phyloP scores from a whole-genome alignment of 164 flowering plant genomes.

The Platanus orientalis region DNA sequence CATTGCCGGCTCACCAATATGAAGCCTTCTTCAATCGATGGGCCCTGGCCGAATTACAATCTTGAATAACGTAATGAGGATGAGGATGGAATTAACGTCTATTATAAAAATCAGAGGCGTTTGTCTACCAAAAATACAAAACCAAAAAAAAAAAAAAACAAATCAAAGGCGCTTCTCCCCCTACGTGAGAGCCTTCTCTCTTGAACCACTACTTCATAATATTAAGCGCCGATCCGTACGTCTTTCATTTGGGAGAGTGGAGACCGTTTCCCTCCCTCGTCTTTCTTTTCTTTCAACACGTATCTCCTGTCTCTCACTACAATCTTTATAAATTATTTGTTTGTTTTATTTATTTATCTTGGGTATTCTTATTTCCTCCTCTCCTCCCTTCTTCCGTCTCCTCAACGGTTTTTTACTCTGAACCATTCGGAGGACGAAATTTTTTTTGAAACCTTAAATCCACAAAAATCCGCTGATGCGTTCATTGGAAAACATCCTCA shows the following conservation, averaged over 20 bases:
- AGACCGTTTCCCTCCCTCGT: background rate
- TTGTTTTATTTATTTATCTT: slow-evolving; percentile 4
- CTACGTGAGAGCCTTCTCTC: too few species aligned
- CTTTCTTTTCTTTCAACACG: background rate
- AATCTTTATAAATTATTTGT: background rate
- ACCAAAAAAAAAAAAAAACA: too few species aligned
- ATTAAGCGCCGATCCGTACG: background rate
- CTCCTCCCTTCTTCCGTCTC: slow-evolving; percentile 6
- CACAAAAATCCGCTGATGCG: slow-evolving; percentile 6
- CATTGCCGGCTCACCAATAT: too few species aligned
- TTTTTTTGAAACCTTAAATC: slow-evolving; percentile 5
- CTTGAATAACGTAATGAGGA: too few species aligned
- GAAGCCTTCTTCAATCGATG: too few species aligned
- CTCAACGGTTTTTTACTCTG: slow-evolving; percentile 18
- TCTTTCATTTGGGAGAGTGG: background rate
- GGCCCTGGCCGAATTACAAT: too few species aligned
- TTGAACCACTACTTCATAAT: background rate
- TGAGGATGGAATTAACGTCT: too few species aligned
- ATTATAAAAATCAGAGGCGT: too few species aligned
- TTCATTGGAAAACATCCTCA: slow-evolving; percentile 1
- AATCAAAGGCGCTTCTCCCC: too few species aligned
- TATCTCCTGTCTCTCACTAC: background rate
- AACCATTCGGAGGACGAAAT: slow-evolving; percentile 8
- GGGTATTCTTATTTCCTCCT: slow-evolving; percentile 5
- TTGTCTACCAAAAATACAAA: too few species aligned